phyloP scores from a whole-genome alignment of 2,329 filamentous ascomycete species.

The Fusarium falciforme region DNA sequence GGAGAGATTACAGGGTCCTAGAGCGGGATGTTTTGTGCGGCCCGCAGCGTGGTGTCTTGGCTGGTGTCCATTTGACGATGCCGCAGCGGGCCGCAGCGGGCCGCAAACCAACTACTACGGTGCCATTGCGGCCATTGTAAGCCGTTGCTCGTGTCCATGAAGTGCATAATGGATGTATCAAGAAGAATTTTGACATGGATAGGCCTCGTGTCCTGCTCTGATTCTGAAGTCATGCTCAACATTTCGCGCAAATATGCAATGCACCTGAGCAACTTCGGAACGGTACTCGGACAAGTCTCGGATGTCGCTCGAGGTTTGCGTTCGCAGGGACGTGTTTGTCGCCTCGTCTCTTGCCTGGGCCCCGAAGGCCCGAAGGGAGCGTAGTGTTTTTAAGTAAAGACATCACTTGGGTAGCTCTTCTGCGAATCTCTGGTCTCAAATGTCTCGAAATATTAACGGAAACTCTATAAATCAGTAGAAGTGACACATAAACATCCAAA shows the following conservation, averaged over 20 bases:
- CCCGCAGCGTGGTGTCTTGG: background rate
- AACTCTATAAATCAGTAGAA: background rate
- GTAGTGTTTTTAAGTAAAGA: background rate
- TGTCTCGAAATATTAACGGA: background rate
- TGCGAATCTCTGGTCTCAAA: background rate
- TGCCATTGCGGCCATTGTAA: slow-evolving; percentile 6
- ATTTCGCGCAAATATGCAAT: background rate
- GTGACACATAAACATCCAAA: background rate
- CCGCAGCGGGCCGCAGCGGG: slow-evolving; percentile 21
- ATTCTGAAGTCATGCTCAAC: background rate
- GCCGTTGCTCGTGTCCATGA: background rate
- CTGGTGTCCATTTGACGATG: background rate
- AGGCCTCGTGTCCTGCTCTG: background rate
- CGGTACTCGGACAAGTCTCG: background rate
- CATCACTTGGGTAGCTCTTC: background rate
- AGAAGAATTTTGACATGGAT: background rate
- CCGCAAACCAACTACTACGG: slow-evolving; percentile 9
- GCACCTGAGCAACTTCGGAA: background rate
- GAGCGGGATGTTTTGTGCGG: background rate
- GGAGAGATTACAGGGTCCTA: background rate
- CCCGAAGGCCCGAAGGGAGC: background rate
- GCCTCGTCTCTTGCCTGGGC: background rate
- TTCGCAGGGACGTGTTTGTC: background rate
- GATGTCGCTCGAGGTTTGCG: background rate
- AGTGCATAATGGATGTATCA: background rate